These are phyloP conservation scores for Eimeria brunetti DNA, from an alignment of 169 alveolate species.

Conservation along the genomic window DNA sequence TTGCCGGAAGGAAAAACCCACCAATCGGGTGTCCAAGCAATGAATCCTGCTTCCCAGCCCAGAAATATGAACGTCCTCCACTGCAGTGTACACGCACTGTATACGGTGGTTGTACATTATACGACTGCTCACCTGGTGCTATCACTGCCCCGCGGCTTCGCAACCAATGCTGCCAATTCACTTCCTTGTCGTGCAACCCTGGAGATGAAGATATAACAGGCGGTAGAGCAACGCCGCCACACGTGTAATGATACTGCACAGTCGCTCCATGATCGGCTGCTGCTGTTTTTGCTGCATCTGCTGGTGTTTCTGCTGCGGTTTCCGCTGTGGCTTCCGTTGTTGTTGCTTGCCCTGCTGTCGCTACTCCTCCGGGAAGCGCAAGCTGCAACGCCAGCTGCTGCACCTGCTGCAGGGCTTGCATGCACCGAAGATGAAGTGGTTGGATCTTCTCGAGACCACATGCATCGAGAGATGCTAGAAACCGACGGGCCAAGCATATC, in stretches of 20 bases:
- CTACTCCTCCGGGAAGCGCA: not conserved
- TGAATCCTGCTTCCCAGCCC: not conserved
- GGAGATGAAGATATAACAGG: not conserved
- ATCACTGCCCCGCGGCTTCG: not conserved
- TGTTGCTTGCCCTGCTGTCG: not conserved
- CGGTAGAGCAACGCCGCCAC: not conserved
- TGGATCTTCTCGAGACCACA: not conserved
- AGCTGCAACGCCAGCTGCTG: slow-evolving; percentile 14
- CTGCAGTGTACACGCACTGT: not conserved
- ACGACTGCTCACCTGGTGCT: not conserved
- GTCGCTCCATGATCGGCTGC: not conserved
- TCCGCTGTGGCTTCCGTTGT: not conserved
- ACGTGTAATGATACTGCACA: not conserved
- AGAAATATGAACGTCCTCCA: not conserved
- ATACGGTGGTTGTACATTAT: not conserved
- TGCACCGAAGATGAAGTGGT: slow-evolving; percentile 27
- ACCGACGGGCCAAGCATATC: not conserved
- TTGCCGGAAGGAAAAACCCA: not conserved
- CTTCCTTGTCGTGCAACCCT: not conserved
- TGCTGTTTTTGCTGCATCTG: not conserved
- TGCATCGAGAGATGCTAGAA: not conserved
- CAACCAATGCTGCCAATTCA: not conserved
- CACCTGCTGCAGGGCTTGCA: slow-evolving; percentile 29
- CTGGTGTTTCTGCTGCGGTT: not conserved
- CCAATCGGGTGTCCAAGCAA: not conserved